Evolutionary conservation across 2,329 filamentous ascomycete genomes (phyloP).

Genomic region (Amauroascus verrucosus): DNA sequence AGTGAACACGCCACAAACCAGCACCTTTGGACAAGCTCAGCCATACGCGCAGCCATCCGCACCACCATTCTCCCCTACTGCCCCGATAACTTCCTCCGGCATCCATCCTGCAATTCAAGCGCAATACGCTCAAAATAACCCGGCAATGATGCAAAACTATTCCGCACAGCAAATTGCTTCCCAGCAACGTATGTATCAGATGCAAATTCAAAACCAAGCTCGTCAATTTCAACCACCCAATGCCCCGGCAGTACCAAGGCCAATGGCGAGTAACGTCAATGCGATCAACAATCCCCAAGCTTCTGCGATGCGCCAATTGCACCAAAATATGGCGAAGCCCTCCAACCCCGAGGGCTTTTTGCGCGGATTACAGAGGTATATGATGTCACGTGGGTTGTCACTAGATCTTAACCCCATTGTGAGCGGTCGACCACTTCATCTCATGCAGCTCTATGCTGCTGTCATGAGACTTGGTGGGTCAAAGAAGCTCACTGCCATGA

Average conservation of each 20-base stretch:
- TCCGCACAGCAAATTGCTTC: conserved; percentile 53
- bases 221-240: conserved; percentile 46
- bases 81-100: conserved; percentile 32
- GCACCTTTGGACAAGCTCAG: conserved; percentile 51
- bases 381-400: conserved; percentile 60
- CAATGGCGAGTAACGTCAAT: conserved; percentile 22
- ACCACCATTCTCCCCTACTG: conserved; percentile 35
- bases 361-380: conserved; percentile 66
- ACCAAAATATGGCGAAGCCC: conserved; percentile 34
- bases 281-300: conserved; percentile 33
- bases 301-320: conserved; percentile 40
- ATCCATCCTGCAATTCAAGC: conserved; percentile 35
- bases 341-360: conserved; percentile 57
- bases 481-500: conserved; percentile 57
- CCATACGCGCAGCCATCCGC: conserved; percentile 32
- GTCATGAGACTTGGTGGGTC: conserved; percentile 71
- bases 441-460: conserved; percentile 66
- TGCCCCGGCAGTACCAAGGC: conserved; percentile 30
- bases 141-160: conserved; percentile 41
- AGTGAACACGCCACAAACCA: conserved; percentile 60
- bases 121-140: conserved; percentile 33
- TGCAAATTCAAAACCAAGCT: conserved; percentile 69
- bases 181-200: conserved; percentile 66
- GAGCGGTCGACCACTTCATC: conserved; percentile 60
- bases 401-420: conserved; percentile 66